Evolutionary conservation across 1,139 yeast species (phyloP).

Genomic region (Zygoascus hellenicus): DNA sequence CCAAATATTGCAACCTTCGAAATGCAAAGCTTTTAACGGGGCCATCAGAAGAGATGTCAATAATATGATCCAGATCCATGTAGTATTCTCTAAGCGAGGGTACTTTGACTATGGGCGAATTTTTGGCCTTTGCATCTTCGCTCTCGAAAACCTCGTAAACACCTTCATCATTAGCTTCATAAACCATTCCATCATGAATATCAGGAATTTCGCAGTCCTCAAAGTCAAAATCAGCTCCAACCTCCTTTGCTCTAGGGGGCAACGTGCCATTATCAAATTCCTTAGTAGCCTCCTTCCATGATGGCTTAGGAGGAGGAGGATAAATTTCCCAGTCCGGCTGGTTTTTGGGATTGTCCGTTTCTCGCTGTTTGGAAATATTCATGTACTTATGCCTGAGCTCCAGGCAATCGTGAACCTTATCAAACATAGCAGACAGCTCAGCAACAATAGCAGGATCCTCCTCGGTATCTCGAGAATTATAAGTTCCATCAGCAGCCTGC

Average conservation of each 20-base stretch:
- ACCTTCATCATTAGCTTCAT: constrained; percentile 52
- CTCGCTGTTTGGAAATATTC: constrained; percentile 62
- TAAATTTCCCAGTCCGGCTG: constrained; percentile 64
- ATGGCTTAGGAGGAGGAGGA: constrained; percentile 92
- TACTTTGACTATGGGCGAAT: constrained; percentile 46
- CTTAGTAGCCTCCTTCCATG: constrained; percentile 69
- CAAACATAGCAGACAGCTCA: constrained; percentile 64
- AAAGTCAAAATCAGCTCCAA: constrained; percentile 55
- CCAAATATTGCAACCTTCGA: constrained; percentile 84
- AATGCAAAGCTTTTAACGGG: constrained; percentile 98
- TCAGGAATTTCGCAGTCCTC: constrained; percentile 62
- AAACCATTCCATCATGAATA: constrained; percentile 40
- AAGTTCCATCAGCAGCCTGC: constrained; percentile 26
- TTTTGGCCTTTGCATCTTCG: constrained; percentile 26
- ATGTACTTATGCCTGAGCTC: constrained; percentile 75
- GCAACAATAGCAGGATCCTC: constrained; percentile 63
- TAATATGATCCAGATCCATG: constrained; percentile 68
- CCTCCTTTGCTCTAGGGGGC: constrained; percentile 20
- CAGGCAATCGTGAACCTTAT: constrained; percentile 66
- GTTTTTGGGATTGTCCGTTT: constrained; percentile 79
- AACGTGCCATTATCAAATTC: constrained; percentile 36
- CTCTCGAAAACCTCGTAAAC: constrained; percentile 58
- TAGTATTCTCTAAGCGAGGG: constrained; percentile 82
- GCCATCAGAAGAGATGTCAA: constrained; percentile 78
- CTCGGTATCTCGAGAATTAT: constrained; percentile 23